Evolutionary conservation across 768 basidiomycete species (phyloP).

Genomic region (Xerocomellus intermedius): DNA sequence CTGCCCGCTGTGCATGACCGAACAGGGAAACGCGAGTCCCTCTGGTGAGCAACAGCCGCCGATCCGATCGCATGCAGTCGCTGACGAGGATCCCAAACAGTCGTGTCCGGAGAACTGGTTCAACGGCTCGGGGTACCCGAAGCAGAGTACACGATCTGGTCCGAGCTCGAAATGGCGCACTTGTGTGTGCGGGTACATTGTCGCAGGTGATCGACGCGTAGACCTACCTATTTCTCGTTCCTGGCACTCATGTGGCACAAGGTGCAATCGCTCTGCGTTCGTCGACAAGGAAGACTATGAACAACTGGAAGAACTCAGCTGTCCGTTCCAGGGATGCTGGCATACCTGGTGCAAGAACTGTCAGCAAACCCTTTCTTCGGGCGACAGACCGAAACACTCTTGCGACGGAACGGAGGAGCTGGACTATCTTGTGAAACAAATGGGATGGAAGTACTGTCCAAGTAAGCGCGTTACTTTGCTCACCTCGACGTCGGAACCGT

Average conservation of each 20-base stretch:
- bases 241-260: conserved; percentile 23
- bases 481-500: background rate
- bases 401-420: conserved; percentile 60
- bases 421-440: conserved; percentile 43
- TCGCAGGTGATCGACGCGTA: conserved; percentile 38
- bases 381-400: conserved; percentile 42
- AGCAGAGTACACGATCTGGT: conserved; percentile 38
- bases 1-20: conserved; percentile 55
- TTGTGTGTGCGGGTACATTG: conserved; percentile 47
- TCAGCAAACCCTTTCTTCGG: conserved; percentile 35
- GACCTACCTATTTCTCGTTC: background rate
- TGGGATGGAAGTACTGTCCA: conserved; percentile 65
- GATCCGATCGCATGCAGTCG: background rate
- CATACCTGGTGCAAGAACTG: conserved; percentile 63
- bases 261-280: conserved; percentile 49
- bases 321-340: conserved; percentile 48
- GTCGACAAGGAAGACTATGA: conserved; percentile 51
- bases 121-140: conserved; percentile 43
- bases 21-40: conserved; percentile 26
- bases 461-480: conserved; percentile 32
- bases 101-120: conserved; percentile 36
- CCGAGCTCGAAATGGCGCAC: conserved; percentile 45
- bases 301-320: conserved; percentile 40
- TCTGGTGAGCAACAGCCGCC: conserved; percentile 29
- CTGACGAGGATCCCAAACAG: conserved; percentile 27